Evolutionary conservation across 2,329 filamentous ascomycete species (phyloP).

Genomic region (Sporothrix globosa): DNA sequence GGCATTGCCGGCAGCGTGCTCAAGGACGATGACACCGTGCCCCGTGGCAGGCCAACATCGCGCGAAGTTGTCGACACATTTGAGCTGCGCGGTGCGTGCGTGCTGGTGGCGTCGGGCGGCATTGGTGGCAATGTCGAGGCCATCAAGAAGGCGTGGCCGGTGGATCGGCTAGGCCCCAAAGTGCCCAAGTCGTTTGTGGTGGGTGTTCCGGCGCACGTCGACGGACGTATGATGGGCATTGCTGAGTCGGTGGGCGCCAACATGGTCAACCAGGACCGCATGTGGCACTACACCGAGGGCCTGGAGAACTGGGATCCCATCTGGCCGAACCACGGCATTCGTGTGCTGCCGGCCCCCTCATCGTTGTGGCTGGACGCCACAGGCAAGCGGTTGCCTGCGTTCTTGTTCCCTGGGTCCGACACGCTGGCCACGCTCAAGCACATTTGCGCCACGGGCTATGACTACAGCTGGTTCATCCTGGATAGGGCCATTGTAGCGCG

Average conservation of each 20-base stretch:
- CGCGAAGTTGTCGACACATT: slow-evolving; percentile 55
- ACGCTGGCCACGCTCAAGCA: slow-evolving; percentile 61
- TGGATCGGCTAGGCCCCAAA: slow-evolving; percentile 59
- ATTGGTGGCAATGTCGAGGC: slow-evolving; percentile 66
- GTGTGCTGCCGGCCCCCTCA: slow-evolving; percentile 62
- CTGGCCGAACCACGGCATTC: slow-evolving; percentile 64
- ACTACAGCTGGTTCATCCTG: slow-evolving; percentile 67
- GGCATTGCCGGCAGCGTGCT: slow-evolving; percentile 60
- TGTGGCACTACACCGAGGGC: slow-evolving; percentile 70
- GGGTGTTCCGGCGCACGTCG: slow-evolving; percentile 66
- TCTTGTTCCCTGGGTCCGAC: slow-evolving; percentile 60
- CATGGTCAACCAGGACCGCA: slow-evolving; percentile 63
- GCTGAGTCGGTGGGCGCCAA: slow-evolving; percentile 56
- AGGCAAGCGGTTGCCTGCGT: slow-evolving; percentile 60
- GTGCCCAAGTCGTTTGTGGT: slow-evolving; percentile 61
- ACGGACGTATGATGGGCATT: slow-evolving; percentile 65
- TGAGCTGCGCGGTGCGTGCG: slow-evolving; percentile 56
- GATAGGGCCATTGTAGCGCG: slow-evolving; percentile 62
- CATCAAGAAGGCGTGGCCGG: slow-evolving; percentile 61
- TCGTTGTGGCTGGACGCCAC: slow-evolving; percentile 66
- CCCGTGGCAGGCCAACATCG: slow-evolving; percentile 57
- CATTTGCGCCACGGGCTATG: slow-evolving; percentile 63
- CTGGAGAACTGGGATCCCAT: slow-evolving; percentile 65
- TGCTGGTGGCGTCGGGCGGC: slow-evolving; percentile 61
- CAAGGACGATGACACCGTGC: slow-evolving; percentile 51